phyloP scores from a whole-genome alignment of 1,284 basidiomycete species.

The Cutaneotrichosporon sp. region DNA sequence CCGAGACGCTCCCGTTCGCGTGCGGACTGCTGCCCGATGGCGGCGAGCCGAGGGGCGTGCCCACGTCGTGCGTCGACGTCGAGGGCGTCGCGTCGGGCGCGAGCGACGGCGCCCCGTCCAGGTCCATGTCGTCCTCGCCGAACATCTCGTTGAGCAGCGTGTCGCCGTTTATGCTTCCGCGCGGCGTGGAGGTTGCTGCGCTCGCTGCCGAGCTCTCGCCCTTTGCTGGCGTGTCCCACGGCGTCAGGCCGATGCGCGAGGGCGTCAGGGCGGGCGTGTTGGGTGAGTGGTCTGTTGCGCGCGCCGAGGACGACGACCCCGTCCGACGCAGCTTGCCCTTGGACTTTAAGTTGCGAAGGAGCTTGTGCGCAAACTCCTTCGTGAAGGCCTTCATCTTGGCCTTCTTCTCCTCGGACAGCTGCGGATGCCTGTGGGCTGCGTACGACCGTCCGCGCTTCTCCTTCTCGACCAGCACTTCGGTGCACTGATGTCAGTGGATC shows the following conservation, averaged over 20 bases:
- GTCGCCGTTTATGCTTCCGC: slow-evolving; percentile 9
- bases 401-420: slow-evolving; percentile 81
- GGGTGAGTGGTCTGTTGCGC: neutral
- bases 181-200: neutral
- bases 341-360: slow-evolving; percentile 48
- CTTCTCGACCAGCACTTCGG: slow-evolving; percentile 80
- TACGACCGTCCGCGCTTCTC: slow-evolving; percentile 88
- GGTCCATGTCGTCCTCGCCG: slow-evolving; percentile 21
- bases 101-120: slow-evolving; percentile 8
- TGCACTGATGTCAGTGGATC: slow-evolving; percentile 59
- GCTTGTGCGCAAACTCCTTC: slow-evolving; percentile 70
- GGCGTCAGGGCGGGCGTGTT: slow-evolving; percentile 14
- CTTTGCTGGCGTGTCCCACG: slow-evolving; percentile 1
- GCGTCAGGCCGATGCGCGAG: slow-evolving; percentile 5
- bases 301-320: neutral
- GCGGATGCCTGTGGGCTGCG: slow-evolving; percentile 67
- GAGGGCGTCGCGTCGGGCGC: slow-evolving; percentile 7
- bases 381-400: slow-evolving; percentile 90
- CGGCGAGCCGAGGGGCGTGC: slow-evolving; percentile 10
- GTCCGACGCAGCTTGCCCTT: slow-evolving; percentile 41
- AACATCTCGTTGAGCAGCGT: slow-evolving; percentile 27
- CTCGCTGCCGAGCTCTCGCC: slow-evolving; percentile 6
- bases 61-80: neutral
- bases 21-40: slow-evolving; percentile 5
- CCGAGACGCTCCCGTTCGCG: neutral